A percentile compares a stretch with the other conserved stretches of the same genome.
Evolutionary conservation across 768 basidiomycete genomes (phyloP).

Genomic region (Chiua virens): DNA sequence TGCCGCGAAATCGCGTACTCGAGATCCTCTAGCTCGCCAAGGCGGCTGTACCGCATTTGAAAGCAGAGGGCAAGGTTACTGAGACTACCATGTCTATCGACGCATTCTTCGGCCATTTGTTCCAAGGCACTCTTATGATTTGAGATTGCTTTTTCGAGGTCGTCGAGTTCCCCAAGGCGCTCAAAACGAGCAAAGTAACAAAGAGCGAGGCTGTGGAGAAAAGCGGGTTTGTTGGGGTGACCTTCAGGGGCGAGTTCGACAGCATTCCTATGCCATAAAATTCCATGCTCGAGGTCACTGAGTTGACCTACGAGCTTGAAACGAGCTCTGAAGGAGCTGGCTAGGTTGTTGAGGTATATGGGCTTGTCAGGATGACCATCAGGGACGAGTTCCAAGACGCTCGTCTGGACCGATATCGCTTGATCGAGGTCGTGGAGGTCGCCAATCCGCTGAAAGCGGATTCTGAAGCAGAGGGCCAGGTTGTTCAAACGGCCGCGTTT

Average conservation of each 20-base stretch:
- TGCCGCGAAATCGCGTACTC: too few relatives aligned
- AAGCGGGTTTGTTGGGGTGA: background rate
- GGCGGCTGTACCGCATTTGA: too few relatives aligned
- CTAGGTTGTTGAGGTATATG: background rate
- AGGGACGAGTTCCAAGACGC: background rate
- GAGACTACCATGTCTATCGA: too few relatives aligned
- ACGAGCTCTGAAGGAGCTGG: background rate
- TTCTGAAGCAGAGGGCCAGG: too few relatives aligned
- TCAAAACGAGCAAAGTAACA: background rate
- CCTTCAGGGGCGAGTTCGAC: background rate
- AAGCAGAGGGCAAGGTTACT: too few relatives aligned
- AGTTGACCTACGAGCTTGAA: background rate
- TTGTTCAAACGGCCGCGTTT: background rate
- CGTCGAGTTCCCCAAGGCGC: background rate
- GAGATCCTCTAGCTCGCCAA: too few relatives aligned
- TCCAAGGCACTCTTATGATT: too few relatives aligned
- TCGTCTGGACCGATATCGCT: too few relatives aligned
- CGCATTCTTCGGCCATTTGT: too few relatives aligned
- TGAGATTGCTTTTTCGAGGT: background rate
- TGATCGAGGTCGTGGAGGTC: too few relatives aligned
- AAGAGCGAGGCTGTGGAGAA: too few relatives aligned
- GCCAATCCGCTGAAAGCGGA: too few relatives aligned
- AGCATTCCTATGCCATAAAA: background rate
- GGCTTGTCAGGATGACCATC: background rate
- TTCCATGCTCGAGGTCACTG: background rate